Percentiles rank a stretch among this genome's conserved stretches.
phyloP scores from a whole-genome alignment of 202 grass and related monocot species.

The Musa balbisiana region DNA sequence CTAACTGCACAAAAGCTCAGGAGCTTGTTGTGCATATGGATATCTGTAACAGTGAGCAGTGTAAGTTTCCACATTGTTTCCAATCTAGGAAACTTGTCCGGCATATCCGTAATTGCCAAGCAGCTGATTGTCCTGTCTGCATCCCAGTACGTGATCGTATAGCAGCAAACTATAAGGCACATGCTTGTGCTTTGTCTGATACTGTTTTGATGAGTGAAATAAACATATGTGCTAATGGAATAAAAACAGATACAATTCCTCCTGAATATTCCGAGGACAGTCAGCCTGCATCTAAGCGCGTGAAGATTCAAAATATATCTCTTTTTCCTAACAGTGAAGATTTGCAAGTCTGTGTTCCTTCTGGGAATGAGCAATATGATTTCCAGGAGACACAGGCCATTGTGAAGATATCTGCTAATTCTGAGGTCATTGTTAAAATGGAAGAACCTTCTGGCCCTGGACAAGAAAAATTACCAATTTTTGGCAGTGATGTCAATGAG shows the following conservation, averaged over 20 bases:
- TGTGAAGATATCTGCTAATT: slow-evolving; percentile 42
- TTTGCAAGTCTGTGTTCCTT: slow-evolving; percentile 34
- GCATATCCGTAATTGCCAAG: slow-evolving; percentile 61
- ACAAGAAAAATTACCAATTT: slow-evolving; percentile 38
- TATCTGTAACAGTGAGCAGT: slow-evolving; percentile 59
- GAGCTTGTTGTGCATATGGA: slow-evolving; percentile 68
- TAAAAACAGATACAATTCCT: slow-evolving; percentile 50
- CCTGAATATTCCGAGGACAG: slow-evolving; percentile 54
- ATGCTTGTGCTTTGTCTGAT: slow-evolving; percentile 28
- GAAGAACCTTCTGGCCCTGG: slow-evolving; percentile 25
- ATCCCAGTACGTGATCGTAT: slow-evolving; percentile 49
- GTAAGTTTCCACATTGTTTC: slow-evolving; percentile 49
- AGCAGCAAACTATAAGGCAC: slow-evolving; percentile 23
- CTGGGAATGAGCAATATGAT: slow-evolving; percentile 40
- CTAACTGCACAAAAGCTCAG: slow-evolving; percentile 64
- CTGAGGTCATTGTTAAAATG: slow-evolving; percentile 46
- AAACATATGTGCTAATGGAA: slow-evolving; percentile 47
- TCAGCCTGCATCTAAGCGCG: slow-evolving; percentile 54
- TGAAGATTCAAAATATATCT: slow-evolving; percentile 39
- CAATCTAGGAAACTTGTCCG: slow-evolving; percentile 41
- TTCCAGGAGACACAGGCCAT: slow-evolving; percentile 44
- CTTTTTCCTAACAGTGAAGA: slow-evolving; percentile 43
- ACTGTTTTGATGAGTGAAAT: slow-evolving; percentile 41
- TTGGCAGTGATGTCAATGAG: slow-evolving; percentile 25
- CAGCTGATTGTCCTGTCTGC: slow-evolving; percentile 76